A percentile compares a stretch with the other conserved stretches of the same genome.
These are phyloP conservation scores for Calonectria pauciramosa DNA, from an alignment of 2,329 filamentous ascomycete species.

Conservation along the genomic window DNA sequence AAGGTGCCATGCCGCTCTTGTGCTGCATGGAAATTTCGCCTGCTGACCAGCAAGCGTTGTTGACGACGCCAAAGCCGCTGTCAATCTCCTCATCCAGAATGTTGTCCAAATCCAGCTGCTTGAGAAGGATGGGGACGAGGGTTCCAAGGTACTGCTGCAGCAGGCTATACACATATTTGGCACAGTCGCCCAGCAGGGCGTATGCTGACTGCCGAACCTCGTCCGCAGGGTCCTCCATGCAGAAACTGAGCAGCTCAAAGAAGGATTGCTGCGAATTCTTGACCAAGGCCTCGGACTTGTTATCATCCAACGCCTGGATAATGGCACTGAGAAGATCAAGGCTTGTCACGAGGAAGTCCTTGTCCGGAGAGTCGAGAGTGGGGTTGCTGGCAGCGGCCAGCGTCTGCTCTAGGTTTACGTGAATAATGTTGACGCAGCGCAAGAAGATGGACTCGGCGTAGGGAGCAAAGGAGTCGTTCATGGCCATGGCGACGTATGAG, in stretches of 20 bases:
- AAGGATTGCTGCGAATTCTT: constrained; percentile 82
- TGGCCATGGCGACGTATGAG: constrained; percentile 91
- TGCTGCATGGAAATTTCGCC: constrained; percentile 92
- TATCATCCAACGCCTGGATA: constrained; percentile 85
- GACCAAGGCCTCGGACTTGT: constrained; percentile 83
- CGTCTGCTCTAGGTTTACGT: constrained; percentile 88
- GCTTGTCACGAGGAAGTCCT: constrained; percentile 96
- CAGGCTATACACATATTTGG: constrained; percentile 90
- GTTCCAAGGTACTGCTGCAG: constrained; percentile 80
- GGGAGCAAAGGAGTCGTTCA: constrained; percentile 84
- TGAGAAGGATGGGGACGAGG: constrained; percentile 85
- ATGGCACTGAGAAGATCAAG: constrained; percentile 93
- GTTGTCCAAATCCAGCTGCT: constrained; percentile 86
- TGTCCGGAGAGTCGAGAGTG: constrained; percentile 84
- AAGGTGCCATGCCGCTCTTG: constrained; percentile 81
- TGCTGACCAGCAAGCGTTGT: constrained; percentile 97
- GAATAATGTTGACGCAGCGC: constrained; percentile 91
- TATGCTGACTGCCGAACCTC: constrained; percentile 98
- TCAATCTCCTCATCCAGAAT: constrained; percentile 86
- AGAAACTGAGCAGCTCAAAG: constrained; percentile 91
- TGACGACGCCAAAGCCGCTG: constrained; percentile 90
- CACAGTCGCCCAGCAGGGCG: constrained; percentile 92
- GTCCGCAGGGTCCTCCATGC: constrained; percentile 91
- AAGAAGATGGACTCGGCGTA: constrained; percentile 90
- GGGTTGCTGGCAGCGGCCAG: constrained; percentile 78